A percentile compares a stretch with the other conserved stretches of the same genome.
phyloP scores from a whole-genome alignment of 495 filamentous ascomycete species.

The Xylaria longipes region DNA sequence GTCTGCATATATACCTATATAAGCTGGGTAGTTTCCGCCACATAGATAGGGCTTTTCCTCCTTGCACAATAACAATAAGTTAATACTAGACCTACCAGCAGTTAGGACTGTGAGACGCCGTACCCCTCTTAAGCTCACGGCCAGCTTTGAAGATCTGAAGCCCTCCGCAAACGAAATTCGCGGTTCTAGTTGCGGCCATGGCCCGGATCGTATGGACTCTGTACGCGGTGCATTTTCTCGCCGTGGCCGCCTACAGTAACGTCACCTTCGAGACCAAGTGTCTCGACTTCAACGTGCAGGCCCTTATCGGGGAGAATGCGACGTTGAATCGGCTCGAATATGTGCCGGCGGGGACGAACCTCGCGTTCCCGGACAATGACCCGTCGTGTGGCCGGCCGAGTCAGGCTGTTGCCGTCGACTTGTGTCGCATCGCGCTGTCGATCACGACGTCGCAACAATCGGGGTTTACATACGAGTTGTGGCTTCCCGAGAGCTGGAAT shows the following conservation, averaged over 20 bases:
- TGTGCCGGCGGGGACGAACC: slow-evolving; percentile 57
- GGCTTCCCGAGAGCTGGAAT: slow-evolving; percentile 58
- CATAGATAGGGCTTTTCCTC: no score
- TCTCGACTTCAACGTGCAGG: not conserved
- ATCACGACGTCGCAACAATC: slow-evolving; percentile 61
- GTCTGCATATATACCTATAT: no score
- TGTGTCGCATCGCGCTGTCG: slow-evolving; percentile 64
- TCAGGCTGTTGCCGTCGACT: slow-evolving; percentile 53
- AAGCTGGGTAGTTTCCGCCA: no score
- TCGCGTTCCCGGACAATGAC: slow-evolving; percentile 55
- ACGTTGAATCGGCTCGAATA: slow-evolving; percentile 14
- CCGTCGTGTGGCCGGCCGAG: slow-evolving; percentile 49
- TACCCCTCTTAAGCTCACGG: not conserved
- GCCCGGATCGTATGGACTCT: not conserved
- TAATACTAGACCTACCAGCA: no score
- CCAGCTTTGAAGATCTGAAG: not conserved
- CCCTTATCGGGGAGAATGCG: not conserved
- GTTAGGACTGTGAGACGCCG: no score
- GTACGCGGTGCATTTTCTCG: not conserved
- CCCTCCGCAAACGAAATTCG: not conserved
- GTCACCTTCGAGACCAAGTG: not conserved
- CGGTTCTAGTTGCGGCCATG: not conserved
- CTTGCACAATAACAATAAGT: no score
- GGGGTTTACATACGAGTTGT: slow-evolving; percentile 62
- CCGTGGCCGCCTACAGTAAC: not conserved